These are phyloP conservation scores for Comarum palustre DNA, from an alignment of 306 rosid species.

Conservation along the genomic window DNA sequence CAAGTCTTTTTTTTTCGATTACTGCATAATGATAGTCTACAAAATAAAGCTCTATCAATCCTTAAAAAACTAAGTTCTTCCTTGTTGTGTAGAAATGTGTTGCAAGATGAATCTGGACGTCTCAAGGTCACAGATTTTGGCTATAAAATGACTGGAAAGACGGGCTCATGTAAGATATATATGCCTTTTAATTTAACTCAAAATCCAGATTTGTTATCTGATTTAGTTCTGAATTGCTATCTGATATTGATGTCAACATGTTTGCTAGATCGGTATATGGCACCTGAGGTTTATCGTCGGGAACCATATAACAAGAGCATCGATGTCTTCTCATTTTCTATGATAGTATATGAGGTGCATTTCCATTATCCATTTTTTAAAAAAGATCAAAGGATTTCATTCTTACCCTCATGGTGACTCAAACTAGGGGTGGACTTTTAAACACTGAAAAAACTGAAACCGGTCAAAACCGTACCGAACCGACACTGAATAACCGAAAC, in stretches of 20 bases:
- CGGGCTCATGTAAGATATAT: slow-evolving; percentile 31
- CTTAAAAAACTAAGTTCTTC: neutral
- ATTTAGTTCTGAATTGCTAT: neutral
- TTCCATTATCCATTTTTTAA: too few relatives aligned
- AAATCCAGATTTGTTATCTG: neutral
- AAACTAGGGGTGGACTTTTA: too few relatives aligned
- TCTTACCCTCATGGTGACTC: too few relatives aligned
- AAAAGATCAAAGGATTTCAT: too few relatives aligned
- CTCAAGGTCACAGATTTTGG: slow-evolving; percentile 36
- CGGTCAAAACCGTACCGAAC: too few relatives aligned
- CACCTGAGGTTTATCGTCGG: slow-evolving; percentile 34
- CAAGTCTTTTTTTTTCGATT: too few relatives aligned
- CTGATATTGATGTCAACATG: neutral
- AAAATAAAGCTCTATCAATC: neutral
- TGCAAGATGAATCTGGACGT: slow-evolving; percentile 34
- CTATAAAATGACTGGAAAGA: slow-evolving; percentile 32
- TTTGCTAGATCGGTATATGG: slow-evolving; percentile 32
- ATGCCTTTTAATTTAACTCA: neutral
- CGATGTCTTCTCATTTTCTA: slow-evolving; percentile 28
- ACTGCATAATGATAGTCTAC: neutral
- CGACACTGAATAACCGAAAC: too few relatives aligned
- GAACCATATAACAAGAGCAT: slow-evolving; percentile 27
- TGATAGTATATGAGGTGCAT: slow-evolving; percentile 26
- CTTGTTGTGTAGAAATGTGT: slow-evolving; percentile 27
- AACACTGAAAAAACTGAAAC: too few relatives aligned